Base-by-base conservation (phyloP, 2,329 filamentous ascomycete genomes). In the Alternaria arbusti region DNA sequence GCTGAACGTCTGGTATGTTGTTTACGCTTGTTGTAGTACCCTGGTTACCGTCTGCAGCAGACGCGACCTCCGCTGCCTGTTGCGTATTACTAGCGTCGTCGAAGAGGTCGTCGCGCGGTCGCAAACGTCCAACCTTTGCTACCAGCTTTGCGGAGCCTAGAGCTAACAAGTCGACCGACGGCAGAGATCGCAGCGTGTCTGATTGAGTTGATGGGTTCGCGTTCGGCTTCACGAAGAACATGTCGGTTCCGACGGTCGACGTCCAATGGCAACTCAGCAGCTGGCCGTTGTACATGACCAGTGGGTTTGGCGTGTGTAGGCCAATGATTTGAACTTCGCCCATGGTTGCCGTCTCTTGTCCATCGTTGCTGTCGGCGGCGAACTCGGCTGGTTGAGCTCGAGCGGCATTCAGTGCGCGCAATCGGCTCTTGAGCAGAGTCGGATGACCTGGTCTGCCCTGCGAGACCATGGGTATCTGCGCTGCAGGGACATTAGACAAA, bases 221-320 rank as follows among this genome's bases (percentile, higher is more conserved):
- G 9, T 72, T 57, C 5, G 75, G 71, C 59, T 75, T 73, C 6
- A 67, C 86, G 72, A 97, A 90, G 45, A 97, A 87, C 67, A 94
- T 83, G 70, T 96, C 93, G 0, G 94, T 97, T 36, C 95, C 95
- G 46, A 97, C 87, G 63, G 93, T 91, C 65, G 92, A 89, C 11
- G 88, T 87, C 95, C 95, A 98, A 49, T 88, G 83, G 68, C 93
- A 95, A 67, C 88, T 89, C 76, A 94, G 96, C 22, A 96, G 83
- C 65, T 90, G 88, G 28, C 91, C 91, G 61, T 90, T 87, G 80
- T 96, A 96, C 22, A 91, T 91, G 63, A 97, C 86, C 26, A 97
- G 83, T 0, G 95, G 95, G 52, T 91, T 90, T 3, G 82, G 74
- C 1, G 90, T 90, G 78, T 97, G 91, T 4, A 97, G 85, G 26